Evolutionary conservation across 2,329 filamentous ascomycete species (phyloP), one percentile per base, ranked within the genome.

Genomic region (Grosmannia huntii): DNA sequence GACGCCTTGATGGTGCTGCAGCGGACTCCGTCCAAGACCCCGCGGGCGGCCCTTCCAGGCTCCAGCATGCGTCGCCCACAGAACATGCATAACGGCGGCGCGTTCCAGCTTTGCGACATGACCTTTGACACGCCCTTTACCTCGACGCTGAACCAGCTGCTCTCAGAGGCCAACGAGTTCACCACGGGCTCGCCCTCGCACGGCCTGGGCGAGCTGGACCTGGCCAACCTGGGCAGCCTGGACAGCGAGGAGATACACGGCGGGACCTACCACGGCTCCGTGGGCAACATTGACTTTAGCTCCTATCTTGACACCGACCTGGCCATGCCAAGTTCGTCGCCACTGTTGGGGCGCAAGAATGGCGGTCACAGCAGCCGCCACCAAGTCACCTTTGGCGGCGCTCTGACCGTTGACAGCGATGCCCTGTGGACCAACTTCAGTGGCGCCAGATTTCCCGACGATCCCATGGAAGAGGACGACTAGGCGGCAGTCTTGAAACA

Each of bases 141-240:
- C 2, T 76, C 79, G 44, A 81, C 83, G 25, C 76, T 89, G 41
- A 81, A 79, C 62, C 79, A 86, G 64, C 74, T 89, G 60, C 73
- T 88, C 23, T 83, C 79, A 9, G 80, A 85, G 60, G 73, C 73
- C 11, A 73, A 76, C 57, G 67, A 74, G 50, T 76, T 80, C 64
- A 71, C 69, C 11, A 71, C 65, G 61, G 72, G 66, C 2, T 70
- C 69, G 28, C 66, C 69, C 41, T 72, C 68, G 59, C 67, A 71
- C 44, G 68, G 70, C 36, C 65, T 73, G 38, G 68, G 67, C 28
- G 73, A 77, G 48, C 63, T 80, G 12, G 76, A 79, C 58, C 66
- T 79, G 31, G 67, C 66, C 56, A 68, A 61, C 59, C 62, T 78
- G 36, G 71, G 71, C 5, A 64, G 69, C n/a, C 64, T 75, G 1